phyloP scores from a whole-genome alignment of 116 monocot genomes.

The Thalassia testudinum region DNA sequence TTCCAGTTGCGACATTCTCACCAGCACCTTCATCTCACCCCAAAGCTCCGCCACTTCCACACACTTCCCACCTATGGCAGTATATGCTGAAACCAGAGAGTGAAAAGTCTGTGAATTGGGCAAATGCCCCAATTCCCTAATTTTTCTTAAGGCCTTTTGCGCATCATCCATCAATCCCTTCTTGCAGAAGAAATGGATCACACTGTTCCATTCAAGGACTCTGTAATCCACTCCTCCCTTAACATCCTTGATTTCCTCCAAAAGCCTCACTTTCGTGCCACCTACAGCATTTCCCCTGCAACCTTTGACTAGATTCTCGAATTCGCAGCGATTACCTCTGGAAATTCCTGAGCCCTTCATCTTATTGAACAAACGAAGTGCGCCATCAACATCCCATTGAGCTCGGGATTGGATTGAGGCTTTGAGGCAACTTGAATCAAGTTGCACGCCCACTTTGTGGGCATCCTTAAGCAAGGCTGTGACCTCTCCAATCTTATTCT shows the following conservation, averaged over 20 bases:
- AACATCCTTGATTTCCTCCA: constrained; percentile 66
- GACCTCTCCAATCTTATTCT: constrained; percentile 43
- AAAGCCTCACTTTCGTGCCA: constrained; percentile 43
- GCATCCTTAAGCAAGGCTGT: constrained; percentile 59
- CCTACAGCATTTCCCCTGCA: constrained; percentile 25
- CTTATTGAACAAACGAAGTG: constrained; percentile 58
- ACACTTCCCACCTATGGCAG: constrained; percentile 80
- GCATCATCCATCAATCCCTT: constrained; percentile 92
- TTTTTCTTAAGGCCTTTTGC: constrained; percentile 77
- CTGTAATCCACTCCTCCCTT: constrained; percentile 29
- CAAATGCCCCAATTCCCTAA: constrained; percentile 58
- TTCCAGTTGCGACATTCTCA: constrained; percentile 28
- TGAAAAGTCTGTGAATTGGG: constrained; percentile 94
- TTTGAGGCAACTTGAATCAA: constrained; percentile 74
- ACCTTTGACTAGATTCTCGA: constrained; percentile 40
- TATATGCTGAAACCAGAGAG: constrained; percentile 75
- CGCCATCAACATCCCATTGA: constrained; percentile 37
- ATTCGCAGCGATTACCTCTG: constrained; percentile 23
- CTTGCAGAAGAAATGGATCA: constrained; percentile 97
- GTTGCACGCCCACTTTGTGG: constrained; percentile 66
- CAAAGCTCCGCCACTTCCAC: constrained; percentile 83
- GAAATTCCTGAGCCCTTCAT: constrained; percentile 45
- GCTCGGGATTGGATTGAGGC: constrained; percentile 41
- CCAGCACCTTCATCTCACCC: constrained; percentile 91
- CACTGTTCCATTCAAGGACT: constrained; percentile 86